These are phyloP conservation scores for Centaurea solstitialis DNA, from an alignment of 129 eudicot species.

Conservation along the genomic window DNA sequence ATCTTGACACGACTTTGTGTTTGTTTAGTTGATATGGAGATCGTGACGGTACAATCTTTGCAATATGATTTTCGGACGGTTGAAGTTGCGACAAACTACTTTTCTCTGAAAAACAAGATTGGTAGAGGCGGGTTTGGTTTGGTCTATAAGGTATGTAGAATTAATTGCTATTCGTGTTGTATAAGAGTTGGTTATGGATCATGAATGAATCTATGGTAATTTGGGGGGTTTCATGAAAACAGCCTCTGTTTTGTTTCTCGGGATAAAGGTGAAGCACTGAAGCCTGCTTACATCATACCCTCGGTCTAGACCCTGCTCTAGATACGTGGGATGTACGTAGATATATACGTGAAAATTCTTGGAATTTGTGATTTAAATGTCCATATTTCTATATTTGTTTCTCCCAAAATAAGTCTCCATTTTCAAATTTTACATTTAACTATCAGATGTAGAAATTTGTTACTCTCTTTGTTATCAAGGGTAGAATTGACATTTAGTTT, in stretches of 20 bases:
- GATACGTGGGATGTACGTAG: not conserved
- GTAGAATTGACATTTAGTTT: not conserved
- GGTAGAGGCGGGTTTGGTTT: conserved; percentile 49
- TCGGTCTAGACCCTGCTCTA: not conserved
- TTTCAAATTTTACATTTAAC: not conserved
- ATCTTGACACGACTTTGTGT: not conserved
- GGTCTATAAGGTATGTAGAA: conserved; percentile 40
- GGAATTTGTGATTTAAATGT: not conserved
- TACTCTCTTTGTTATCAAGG: not conserved
- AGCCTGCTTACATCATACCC: not conserved
- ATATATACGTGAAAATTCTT: not conserved
- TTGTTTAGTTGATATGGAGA: conserved; percentile 27
- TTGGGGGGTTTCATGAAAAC: not conserved
- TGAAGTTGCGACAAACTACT: conserved; percentile 32
- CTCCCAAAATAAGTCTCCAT: not conserved
- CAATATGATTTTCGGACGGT: conserved; percentile 39
- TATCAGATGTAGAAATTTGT: not conserved
- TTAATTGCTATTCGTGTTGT: not conserved
- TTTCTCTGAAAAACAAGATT: conserved; percentile 33
- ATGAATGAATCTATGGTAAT: not conserved
- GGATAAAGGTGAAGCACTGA: not conserved
- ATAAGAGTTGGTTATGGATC: not conserved
- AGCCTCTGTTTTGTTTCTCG: not conserved
- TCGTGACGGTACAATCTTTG: conserved; percentile 24
- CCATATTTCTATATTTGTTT: not conserved